These are phyloP conservation scores for Penicillium desertorum DNA, from an alignment of 495 filamentous ascomycete genomes.

Conservation along the genomic window DNA sequence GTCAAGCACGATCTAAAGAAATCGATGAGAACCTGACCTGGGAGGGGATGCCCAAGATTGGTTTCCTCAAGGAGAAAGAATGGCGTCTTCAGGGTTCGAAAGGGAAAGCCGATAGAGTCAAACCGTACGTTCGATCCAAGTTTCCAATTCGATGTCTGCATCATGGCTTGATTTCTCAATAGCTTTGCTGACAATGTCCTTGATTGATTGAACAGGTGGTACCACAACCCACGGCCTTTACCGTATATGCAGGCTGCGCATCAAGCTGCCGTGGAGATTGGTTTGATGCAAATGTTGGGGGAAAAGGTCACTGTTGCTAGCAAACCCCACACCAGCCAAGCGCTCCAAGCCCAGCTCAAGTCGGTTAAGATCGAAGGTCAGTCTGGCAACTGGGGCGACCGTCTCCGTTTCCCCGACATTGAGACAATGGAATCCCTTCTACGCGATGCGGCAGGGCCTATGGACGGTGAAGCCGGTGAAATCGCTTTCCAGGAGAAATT, in stretches of 20 bases:
- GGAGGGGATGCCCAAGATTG: slow-evolving; percentile 8
- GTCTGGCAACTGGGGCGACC: slow-evolving; percentile 27
- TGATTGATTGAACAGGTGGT: slow-evolving; percentile 19
- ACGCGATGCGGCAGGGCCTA: background rate
- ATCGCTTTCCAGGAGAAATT: background rate
- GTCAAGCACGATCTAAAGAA: background rate
- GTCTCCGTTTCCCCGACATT: slow-evolving; percentile 35
- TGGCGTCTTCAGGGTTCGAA: slow-evolving; percentile 15
- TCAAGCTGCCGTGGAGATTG: slow-evolving; percentile 50
- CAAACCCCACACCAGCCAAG: slow-evolving; percentile 22
- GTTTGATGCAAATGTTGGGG: slow-evolving; percentile 37
- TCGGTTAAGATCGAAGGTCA: slow-evolving; percentile 18
- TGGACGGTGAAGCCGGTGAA: background rate
- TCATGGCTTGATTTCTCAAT: background rate
- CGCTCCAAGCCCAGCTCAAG: slow-evolving; percentile 26
- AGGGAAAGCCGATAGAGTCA: slow-evolving; percentile 16
- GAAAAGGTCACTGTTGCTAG: slow-evolving; percentile 20
- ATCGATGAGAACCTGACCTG: slow-evolving; percentile 1
- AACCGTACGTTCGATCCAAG: slow-evolving; percentile 22
- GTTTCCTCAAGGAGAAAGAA: slow-evolving; percentile 13
- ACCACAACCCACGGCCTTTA: slow-evolving; percentile 10
- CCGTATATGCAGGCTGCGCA: slow-evolving; percentile 32
- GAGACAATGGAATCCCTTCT: slow-evolving; percentile 30
- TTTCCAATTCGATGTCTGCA: background rate
- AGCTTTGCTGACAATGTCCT: slow-evolving; percentile 12